Percentiles rank a stretch among this genome's conserved stretches.
Conservation (phyloP, 768 basidiomycete genomes). For the Phaffia tasmanica region DNA sequence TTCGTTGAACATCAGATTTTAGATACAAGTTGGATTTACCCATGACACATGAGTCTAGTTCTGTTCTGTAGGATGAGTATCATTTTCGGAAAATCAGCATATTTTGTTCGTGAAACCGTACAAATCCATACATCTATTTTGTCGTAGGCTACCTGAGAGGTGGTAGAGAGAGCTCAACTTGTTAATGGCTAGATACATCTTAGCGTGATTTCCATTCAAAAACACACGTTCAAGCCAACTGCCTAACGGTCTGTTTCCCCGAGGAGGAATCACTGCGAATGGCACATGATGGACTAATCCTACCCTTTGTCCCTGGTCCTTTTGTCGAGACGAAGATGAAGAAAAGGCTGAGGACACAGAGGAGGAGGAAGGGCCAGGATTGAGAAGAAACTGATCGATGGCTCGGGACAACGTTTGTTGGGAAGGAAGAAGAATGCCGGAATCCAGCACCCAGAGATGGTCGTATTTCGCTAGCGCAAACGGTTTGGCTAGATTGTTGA, state of each 20-base stretch:
- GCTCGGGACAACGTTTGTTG: constrained; percentile 71
- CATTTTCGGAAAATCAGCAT: neutral
- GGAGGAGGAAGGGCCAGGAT: neutral
- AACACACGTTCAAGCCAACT: constrained; percentile 84
- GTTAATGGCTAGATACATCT: constrained; percentile 85
- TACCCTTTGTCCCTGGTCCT: constrained; percentile 41
- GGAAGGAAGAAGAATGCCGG: constrained; percentile 67
- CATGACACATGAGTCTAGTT: constrained; percentile 86
- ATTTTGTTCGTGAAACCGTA: neutral
- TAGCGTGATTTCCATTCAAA: constrained; percentile 92
- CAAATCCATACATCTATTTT: neutral
- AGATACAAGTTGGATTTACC: constrained; percentile 94
- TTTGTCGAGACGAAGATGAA: neutral
- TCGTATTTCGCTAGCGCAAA: constrained; percentile 72
- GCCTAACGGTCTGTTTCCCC: constrained; percentile 47
- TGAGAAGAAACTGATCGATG: constrained; percentile 53
- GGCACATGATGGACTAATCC: constrained; percentile 94
- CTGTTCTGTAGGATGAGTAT: constrained; percentile 50
- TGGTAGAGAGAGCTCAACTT: constrained; percentile 1
- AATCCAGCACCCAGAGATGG: constrained; percentile 93
- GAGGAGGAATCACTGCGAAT: constrained; percentile 62
- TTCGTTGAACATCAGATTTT: constrained; percentile 68
- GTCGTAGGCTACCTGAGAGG: constrained; percentile 27
- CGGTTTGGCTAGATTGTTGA: constrained; percentile 84
- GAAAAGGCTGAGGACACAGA: neutral